These are phyloP conservation scores for Wallacemonas collosoma DNA, from an alignment of 208 protist genomes.

Conservation along the genomic window DNA sequence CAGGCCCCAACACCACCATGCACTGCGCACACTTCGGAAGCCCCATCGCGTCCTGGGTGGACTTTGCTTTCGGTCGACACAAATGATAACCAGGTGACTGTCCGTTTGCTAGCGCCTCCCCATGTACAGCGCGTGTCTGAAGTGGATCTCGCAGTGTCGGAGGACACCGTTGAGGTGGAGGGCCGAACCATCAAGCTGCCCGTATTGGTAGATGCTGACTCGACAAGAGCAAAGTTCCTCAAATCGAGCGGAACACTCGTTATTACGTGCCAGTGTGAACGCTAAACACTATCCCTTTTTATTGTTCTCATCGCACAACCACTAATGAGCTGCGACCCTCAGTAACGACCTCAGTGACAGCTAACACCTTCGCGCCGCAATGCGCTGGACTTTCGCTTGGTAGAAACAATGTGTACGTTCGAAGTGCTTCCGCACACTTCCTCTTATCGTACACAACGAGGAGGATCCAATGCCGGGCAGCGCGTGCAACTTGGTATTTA, in stretches of 20 bases:
- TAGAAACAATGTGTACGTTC: no score
- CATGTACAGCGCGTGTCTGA: conserved; percentile 46
- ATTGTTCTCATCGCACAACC: no score
- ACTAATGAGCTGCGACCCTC: no score
- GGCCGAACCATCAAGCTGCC: conserved; percentile 39
- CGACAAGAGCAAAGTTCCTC: conserved; percentile 59
- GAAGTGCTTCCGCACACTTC: no score
- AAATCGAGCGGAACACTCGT: conserved; percentile 49
- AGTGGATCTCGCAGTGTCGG: conserved; percentile 54
- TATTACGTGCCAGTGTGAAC: conserved; percentile 41
- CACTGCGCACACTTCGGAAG: not conserved
- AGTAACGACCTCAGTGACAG: no score
- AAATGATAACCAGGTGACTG: conserved; percentile 16
- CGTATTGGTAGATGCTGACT: conserved; percentile 36
- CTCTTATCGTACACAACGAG: no score
- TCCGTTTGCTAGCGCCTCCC: conserved; percentile 42
- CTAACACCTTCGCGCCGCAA: no score
- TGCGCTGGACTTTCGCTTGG: no score
- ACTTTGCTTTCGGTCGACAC: conserved; percentile 21
- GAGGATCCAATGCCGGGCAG: no score
- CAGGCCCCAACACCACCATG: not conserved
- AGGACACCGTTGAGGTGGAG: conserved; percentile 55
- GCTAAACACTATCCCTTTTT: not conserved
- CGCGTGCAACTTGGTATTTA: no score
- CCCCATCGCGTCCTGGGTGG: conserved; percentile 21